Evolutionary conservation across 164 flowering plant species (phyloP).

Genomic region (Stephania cephalantha): DNA sequence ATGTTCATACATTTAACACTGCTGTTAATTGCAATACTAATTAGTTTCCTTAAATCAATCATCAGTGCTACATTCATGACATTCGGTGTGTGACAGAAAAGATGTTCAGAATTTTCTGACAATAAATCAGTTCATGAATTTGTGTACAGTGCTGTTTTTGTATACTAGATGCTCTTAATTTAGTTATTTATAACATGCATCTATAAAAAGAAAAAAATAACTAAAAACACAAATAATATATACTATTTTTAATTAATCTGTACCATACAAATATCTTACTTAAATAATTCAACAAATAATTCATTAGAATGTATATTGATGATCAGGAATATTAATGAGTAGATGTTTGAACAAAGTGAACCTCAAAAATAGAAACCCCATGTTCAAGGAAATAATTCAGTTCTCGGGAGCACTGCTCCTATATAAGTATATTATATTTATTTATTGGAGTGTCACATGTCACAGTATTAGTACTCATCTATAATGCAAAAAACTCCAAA

Average conservation of each 20-base stretch:
- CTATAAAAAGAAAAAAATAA: not conserved
- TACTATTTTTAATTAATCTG: not conserved
- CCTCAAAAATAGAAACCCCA: not conserved
- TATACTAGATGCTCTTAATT: too few species aligned
- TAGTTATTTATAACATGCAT: too few species aligned
- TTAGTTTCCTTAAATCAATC: too few species aligned
- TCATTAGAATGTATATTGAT: not conserved
- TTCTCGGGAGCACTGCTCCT: not conserved
- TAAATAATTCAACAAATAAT: not conserved
- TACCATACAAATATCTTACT: not conserved
- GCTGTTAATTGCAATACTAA: too few species aligned
- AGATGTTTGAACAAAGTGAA: not conserved
- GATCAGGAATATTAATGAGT: not conserved
- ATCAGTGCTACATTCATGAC: too few species aligned
- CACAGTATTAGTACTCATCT: not conserved
- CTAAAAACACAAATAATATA: not conserved
- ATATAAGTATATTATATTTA: too few species aligned
- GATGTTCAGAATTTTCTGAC: not conserved
- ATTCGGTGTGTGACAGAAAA: too few species aligned
- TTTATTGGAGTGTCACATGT: slow-evolving; percentile 6
- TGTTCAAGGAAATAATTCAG: not conserved
- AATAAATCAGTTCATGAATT: not conserved
- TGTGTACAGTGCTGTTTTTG: not conserved
- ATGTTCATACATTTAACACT: not conserved
- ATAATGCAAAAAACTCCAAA: too few species aligned